Conservation (phyloP, 352 stramenopile genomes). For the Pythium periplocum region DNA sequence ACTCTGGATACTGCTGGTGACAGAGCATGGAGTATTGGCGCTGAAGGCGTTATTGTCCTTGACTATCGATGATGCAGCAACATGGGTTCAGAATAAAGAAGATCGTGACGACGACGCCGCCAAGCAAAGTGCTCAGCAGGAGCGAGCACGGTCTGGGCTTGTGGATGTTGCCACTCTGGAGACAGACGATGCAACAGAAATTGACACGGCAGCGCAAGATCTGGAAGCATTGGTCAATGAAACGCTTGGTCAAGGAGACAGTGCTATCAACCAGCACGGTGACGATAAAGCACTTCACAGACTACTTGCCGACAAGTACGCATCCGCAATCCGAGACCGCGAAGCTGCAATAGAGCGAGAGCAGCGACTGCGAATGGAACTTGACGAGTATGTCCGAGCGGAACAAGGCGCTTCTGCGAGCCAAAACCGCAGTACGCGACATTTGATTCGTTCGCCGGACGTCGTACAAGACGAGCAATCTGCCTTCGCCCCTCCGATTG, state of each 20-base stretch:
- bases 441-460: too few species aligned
- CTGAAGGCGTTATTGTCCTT: constrained; percentile 62
- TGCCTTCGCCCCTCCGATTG: too few species aligned
- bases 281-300: constrained; percentile 29
- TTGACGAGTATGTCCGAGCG: constrained; percentile 14
- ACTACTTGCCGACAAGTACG: constrained; percentile 41
- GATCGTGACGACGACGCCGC: constrained; percentile 44
- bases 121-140: constrained; percentile 14
- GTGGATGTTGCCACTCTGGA: constrained; percentile 1
- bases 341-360: constrained; percentile 37
- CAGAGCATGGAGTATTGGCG: constrained; percentile 63
- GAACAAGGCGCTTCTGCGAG: too few species aligned
- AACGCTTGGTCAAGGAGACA: too few species aligned
- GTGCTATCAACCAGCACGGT: not conserved
- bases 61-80: constrained; percentile 58
- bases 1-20: constrained; percentile 50
- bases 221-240: too few species aligned
- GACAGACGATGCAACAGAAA: not conserved
- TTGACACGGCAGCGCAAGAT: not conserved
- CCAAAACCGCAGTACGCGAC: too few species aligned
- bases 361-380: constrained; percentile 16
- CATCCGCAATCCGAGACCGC: constrained; percentile 28
- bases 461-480: too few species aligned
- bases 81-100: constrained; percentile 72
- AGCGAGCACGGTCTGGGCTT: constrained; percentile 3